These are phyloP conservation scores for Pseudocercospora ulei DNA, from an alignment of 2,329 filamentous ascomycete genomes.

Conservation along the genomic window DNA sequence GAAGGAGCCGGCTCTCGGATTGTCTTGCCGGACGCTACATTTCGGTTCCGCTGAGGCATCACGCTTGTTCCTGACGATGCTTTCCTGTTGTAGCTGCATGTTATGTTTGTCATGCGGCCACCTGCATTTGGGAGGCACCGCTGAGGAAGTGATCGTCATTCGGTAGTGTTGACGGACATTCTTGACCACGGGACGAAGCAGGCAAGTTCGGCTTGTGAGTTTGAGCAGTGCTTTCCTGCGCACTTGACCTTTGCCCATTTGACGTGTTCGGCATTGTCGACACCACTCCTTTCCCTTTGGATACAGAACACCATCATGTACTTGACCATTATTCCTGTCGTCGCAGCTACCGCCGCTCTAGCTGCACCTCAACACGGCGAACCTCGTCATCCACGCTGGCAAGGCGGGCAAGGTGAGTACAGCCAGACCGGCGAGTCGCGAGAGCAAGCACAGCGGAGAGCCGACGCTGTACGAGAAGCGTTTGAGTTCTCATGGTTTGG, in stretches of 20 bases:
- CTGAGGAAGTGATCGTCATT: conserved; percentile 6
- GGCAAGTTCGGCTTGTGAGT: too few relatives aligned
- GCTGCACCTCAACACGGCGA: conserved; percentile 3
- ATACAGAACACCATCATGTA: conserved; percentile 1
- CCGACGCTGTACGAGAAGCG: conserved; percentile 55
- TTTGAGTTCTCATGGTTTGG: conserved; percentile 64
- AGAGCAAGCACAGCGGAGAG: conserved; percentile 26
- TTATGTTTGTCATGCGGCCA: conserved; percentile 7
- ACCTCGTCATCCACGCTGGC: conserved; percentile 9
- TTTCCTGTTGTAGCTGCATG: conserved; percentile 3
- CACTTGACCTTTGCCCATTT: too few relatives aligned
- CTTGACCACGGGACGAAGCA: too few relatives aligned
- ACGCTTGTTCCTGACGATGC: conserved; percentile 4
- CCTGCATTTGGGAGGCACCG: neutral
- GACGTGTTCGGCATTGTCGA: too few relatives aligned
- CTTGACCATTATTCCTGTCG: conserved; percentile 3
- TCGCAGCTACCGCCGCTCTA: neutral
- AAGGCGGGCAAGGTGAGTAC: conserved; percentile 6
- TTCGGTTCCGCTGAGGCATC: neutral
- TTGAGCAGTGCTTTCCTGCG: conserved; percentile 2
- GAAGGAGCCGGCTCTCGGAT: too few relatives aligned
- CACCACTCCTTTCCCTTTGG: neutral
- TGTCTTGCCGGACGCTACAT: too few relatives aligned
- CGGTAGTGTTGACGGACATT: too few relatives aligned
- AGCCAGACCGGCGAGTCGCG: conserved; percentile 11